Conservation (phyloP, 176 grass and related monocot species). For the Typha latifolia region DNA sequence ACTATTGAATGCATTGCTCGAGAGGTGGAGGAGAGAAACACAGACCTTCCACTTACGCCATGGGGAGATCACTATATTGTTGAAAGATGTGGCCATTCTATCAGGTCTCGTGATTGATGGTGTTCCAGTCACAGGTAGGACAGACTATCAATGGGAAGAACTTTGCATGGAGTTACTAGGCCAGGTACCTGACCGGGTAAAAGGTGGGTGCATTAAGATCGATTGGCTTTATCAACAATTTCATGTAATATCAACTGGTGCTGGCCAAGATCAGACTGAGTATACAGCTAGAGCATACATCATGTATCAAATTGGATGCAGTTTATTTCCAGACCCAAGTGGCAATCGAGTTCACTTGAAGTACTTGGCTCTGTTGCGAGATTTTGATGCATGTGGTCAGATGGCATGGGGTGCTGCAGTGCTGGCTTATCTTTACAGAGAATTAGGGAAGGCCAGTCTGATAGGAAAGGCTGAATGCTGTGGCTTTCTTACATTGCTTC, state of each 20-base stretch:
- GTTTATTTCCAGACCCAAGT: conserved; percentile 11
- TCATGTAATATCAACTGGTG: background rate
- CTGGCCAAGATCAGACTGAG: conserved; percentile 7
- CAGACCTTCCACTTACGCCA: conserved; percentile 8
- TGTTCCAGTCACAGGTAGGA: conserved; percentile 4
- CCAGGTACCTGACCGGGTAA: conserved; percentile 7
- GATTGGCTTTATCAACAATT: conserved; percentile 13
- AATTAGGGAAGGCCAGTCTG: conserved; percentile 11
- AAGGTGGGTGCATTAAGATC: conserved; percentile 2
- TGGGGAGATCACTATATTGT: conserved; percentile 4
- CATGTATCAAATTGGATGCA: conserved; percentile 14
- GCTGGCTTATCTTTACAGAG: conserved; percentile 11
- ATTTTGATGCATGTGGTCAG: conserved; percentile 13
- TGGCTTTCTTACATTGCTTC: conserved; percentile 8
- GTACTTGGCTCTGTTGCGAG: background rate
- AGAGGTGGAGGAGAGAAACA: conserved; percentile 10
- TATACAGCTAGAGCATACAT: conserved; percentile 8
- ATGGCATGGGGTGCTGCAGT: conserved; percentile 13
- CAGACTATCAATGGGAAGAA: conserved; percentile 3
- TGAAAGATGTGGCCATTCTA: conserved; percentile 9
- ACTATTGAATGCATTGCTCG: conserved; percentile 3
- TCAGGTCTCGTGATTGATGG: conserved; percentile 2
- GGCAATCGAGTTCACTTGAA: conserved; percentile 7
- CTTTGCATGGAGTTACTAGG: conserved; percentile 10
- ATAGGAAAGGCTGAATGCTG: conserved; percentile 9